phyloP scores from a whole-genome alignment of 495 filamentous ascomycete species.

The Penicillium canescens region DNA sequence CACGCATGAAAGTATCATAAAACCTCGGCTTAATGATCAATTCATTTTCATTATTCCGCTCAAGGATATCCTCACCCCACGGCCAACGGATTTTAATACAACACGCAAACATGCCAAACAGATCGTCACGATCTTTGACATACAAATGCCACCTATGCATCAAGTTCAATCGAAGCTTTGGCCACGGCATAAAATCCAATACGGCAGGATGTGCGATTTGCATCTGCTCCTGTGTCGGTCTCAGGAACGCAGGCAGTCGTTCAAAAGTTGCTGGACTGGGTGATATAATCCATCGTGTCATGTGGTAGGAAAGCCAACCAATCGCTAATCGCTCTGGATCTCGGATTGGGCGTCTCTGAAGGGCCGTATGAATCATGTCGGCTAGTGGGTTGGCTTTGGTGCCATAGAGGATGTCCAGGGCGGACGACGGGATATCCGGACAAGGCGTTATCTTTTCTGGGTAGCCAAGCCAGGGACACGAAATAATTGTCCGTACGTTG shows the following conservation, averaged over 20 bases:
- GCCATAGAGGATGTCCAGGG: conserved; percentile 30
- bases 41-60: conserved; percentile 23
- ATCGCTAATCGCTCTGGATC: conserved; percentile 27
- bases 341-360: conserved; percentile 23
- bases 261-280: conserved; percentile 24
- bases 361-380: conserved; percentile 20
- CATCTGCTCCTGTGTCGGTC: conserved; percentile 20
- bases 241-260: conserved; percentile 14
- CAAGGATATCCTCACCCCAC: conserved; percentile 27
- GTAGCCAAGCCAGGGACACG: conserved; percentile 16
- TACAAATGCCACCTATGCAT: conserved; percentile 24
- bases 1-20: conserved; percentile 23
- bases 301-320: conserved; percentile 25
- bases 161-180: conserved; percentile 22
- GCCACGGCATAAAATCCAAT: conserved; percentile 24
- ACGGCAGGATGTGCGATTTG: conserved; percentile 19
- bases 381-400: conserved; percentile 27
- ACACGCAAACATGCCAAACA: conserved; percentile 27
- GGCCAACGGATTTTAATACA: conserved; percentile 34
- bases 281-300: conserved; percentile 21
- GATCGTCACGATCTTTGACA: conserved; percentile 11
- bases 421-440: conserved; percentile 23
- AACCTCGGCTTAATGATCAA: conserved; percentile 22
- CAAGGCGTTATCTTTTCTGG: conserved; percentile 18
- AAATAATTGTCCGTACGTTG: not conserved